A percentile compares a stretch with the other conserved stretches of the same genome.
phyloP scores from a whole-genome alignment of 2,329 filamentous ascomycete species.

The Fusarium drepaniforme region DNA sequence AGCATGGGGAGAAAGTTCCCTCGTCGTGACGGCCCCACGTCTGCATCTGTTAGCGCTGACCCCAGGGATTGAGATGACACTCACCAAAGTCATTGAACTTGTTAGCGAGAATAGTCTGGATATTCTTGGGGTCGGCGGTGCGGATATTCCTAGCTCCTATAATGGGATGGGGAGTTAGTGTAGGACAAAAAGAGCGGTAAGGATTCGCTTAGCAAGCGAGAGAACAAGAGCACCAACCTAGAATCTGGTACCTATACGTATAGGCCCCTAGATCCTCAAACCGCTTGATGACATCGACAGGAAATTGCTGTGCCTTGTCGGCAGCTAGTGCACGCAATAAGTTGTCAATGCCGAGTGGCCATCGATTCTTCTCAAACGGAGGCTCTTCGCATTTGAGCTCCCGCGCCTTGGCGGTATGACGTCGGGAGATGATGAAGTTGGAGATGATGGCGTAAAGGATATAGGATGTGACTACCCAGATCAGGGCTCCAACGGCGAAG shows the following conservation, averaged over 20 bases:
- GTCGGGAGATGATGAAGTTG: neutral
- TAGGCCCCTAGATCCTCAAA: neutral
- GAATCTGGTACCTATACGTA: neutral
- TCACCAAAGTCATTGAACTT: constrained; percentile 10
- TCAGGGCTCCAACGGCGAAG: neutral
- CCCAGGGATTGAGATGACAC: neutral
- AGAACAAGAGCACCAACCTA: neutral
- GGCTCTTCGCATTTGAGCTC: neutral
- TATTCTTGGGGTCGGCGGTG: constrained; percentile 6
- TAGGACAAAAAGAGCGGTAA: neutral
- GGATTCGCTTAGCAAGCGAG: neutral
- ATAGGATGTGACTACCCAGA: neutral
- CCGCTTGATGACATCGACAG: neutral
- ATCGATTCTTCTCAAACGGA: neutral
- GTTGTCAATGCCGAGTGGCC: neutral
- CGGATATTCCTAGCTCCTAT: neutral
- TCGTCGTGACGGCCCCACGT: neutral
- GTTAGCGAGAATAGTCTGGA: constrained; percentile 5
- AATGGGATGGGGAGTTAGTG: neutral
- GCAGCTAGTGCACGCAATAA: neutral
- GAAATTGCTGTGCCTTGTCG: neutral
- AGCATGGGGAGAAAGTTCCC: neutral
- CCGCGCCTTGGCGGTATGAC: neutral
- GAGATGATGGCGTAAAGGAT: neutral
- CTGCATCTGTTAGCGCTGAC: neutral